These are phyloP conservation scores for Clavispora fructus DNA, from an alignment of 805 yeast species.

Conservation along the genomic window DNA sequence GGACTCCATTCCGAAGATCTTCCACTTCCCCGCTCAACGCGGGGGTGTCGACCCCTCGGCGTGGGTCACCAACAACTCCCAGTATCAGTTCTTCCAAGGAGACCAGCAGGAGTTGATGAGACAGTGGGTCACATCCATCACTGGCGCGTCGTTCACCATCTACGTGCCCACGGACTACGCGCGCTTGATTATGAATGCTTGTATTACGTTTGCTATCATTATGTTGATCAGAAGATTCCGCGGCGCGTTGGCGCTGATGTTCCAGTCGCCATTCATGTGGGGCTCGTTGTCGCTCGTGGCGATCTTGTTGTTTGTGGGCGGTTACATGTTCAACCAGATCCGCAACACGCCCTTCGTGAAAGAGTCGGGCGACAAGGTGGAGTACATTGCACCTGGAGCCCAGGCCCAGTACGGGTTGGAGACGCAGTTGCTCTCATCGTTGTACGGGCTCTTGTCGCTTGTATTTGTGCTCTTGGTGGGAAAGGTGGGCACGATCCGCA, in stretches of 20 bases:
- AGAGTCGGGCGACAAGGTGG: constrained; percentile 6
- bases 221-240: constrained; percentile 23
- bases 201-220: constrained; percentile 27
- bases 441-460: constrained; percentile 67
- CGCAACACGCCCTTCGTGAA: constrained; percentile 51
- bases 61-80: constrained; percentile 23
- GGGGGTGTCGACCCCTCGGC: constrained; percentile 20
- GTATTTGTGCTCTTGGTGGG: constrained; percentile 53
- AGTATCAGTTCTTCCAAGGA: constrained; percentile 44
- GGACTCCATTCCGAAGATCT: constrained; percentile 75
- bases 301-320: constrained; percentile 70
- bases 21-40: constrained; percentile 51
- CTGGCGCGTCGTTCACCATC: constrained; percentile 31
- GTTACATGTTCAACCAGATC: constrained; percentile 91
- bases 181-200: constrained; percentile 30
- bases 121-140: constrained; percentile 29
- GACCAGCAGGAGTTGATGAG: constrained; percentile 35
- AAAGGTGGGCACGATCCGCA: constrained; percentile 46
- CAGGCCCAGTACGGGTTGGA: constrained; percentile 77
- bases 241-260: constrained; percentile 30
- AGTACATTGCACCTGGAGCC: constrained; percentile 8
- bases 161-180: constrained; percentile 41
- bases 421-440: constrained; percentile 75
- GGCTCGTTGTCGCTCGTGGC: constrained; percentile 57
- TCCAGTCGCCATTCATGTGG: constrained; percentile 63